Evolutionary conservation across 1,284 basidiomycete species (phyloP), one percentile per base, ranked within the genome.

Genomic region (Abortiporus biennis): DNA sequence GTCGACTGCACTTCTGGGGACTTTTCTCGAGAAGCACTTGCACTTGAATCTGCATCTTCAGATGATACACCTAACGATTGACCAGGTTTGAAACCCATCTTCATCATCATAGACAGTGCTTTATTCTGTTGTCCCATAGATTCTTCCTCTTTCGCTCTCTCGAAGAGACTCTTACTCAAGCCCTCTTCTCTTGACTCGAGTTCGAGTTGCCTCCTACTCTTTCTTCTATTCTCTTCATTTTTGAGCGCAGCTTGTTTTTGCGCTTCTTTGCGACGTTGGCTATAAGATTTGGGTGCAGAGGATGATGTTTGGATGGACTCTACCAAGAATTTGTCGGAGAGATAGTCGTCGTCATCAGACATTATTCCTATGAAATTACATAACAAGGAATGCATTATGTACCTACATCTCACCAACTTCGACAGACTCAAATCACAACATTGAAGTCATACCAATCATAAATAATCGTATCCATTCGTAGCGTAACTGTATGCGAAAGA

Each of bases 31-130:
- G 5, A 2, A 12, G 21, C 12, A 17, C 34, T 19, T 25, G 37
- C 4, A 17, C 17, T 21, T 13, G 37, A 17, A 24, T 41, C 29
- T 13, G 48, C 54, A 25, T 66, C 56, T 6, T 63, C 57, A 16
- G 57, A 52, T 51, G 61, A 69, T 29, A n/a, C n/a, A 3, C 88
- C 88, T 27, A 91, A 69, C 2, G 85, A 67, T 58, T 87, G 76
- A 11, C 88, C 88, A 2, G 84, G 78, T 64, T 83, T 82, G 65
- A 88, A 90, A 2, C 88, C 88, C 87, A 90, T 90, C 66, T 85
- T 89, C 72, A 86, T 78, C 87, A 91, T 91, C 69, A 91, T 89
- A 8, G 75, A 74, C 43, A 90, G 67, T 3, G 87, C 86, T 59
- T 88, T 91, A 64, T 75, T 88, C 37, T 62, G 48, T 16, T 61